A percentile compares a stretch with the other conserved stretches of the same genome.
Evolutionary conservation across 345 rosid genomes (phyloP).

Genomic region (Lumnitzera littorea): DNA sequence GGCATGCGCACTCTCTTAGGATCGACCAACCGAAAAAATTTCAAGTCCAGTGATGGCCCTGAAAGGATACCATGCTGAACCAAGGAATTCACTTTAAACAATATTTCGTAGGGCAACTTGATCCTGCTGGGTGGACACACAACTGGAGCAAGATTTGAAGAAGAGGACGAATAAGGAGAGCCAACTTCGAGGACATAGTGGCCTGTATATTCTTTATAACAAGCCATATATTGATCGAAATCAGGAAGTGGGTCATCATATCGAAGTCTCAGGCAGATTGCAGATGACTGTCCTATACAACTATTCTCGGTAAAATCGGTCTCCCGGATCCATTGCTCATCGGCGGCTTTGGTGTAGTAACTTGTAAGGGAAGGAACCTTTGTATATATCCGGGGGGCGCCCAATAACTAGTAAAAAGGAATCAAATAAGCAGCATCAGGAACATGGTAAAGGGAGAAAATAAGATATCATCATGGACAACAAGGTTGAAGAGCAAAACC

Average conservation of each 20-base stretch:
- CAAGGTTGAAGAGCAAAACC: conserved; percentile 15
- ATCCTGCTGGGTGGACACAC: conserved; percentile 25
- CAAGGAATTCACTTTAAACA: conserved; percentile 36
- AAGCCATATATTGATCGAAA: conserved; percentile 19
- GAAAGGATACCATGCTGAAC: conserved; percentile 44
- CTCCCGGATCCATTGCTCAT: conserved; percentile 40
- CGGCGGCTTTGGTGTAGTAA: conserved; percentile 21
- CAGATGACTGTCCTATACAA: conserved; percentile 45
- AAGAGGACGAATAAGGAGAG: conserved; percentile 12
- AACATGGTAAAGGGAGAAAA: background rate
- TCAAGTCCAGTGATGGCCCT: conserved; percentile 28
- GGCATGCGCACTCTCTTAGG: conserved; percentile 9
- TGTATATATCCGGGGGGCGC: conserved; percentile 25
- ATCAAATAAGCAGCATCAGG: background rate
- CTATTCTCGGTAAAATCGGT: conserved; percentile 38
- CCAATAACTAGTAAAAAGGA: conserved; percentile 15
- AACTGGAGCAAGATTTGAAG: conserved; percentile 28
- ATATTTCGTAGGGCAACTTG: conserved; percentile 27
- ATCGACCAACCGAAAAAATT: conserved; percentile 24
- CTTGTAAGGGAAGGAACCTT: conserved; percentile 6
- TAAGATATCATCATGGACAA: background rate
- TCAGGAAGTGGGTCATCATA: conserved; percentile 14
- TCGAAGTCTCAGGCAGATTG: conserved; percentile 47
- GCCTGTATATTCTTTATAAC: conserved; percentile 19
- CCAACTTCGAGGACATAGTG: conserved; percentile 17